Evolutionary conservation across 2,329 filamentous ascomycete species (phyloP).

Genomic region (Fusarium compactum): DNA sequence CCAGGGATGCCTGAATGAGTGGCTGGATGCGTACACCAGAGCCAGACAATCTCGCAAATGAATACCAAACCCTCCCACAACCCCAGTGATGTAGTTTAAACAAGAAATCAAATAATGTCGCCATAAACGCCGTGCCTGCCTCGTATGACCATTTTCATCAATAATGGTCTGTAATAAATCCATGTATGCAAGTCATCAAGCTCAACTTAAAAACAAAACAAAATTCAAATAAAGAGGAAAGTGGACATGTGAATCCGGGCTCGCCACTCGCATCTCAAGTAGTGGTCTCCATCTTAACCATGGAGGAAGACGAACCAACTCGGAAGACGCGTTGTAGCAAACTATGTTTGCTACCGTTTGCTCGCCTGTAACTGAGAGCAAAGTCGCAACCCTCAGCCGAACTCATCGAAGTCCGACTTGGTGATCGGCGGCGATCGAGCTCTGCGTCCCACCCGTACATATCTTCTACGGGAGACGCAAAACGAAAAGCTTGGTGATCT

Average conservation of each 20-base stretch:
- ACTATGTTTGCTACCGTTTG: slow-evolving; percentile 44
- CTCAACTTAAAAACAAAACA: slow-evolving; percentile 9
- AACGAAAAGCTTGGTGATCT: slow-evolving; percentile 30
- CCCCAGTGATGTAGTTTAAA: slow-evolving; percentile 25
- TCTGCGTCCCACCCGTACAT: slow-evolving; percentile 68
- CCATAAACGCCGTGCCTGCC: slow-evolving; percentile 43
- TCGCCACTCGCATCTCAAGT: neutral
- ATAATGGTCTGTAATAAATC: slow-evolving; percentile 33
- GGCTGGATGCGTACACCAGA: slow-evolving; percentile 46
- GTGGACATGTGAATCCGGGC: neutral
- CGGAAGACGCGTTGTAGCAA: slow-evolving; percentile 45
- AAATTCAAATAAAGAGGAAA: slow-evolving; percentile 2
- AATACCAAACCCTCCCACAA: slow-evolving; percentile 20
- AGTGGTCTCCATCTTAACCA: slow-evolving; percentile 30
- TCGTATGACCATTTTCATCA: slow-evolving; percentile 27
- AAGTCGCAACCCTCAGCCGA: slow-evolving; percentile 32
- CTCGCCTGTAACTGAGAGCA: slow-evolving; percentile 40
- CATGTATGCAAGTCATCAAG: slow-evolving; percentile 30
- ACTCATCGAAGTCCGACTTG: slow-evolving; percentile 23
- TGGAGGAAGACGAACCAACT: slow-evolving; percentile 39
- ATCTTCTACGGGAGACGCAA: slow-evolving; percentile 49
- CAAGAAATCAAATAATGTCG: slow-evolving; percentile 14
- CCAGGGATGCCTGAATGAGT: slow-evolving; percentile 22
- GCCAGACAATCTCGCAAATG: slow-evolving; percentile 41
- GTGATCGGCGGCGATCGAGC: slow-evolving; percentile 39